Evolutionary conservation across 2,329 filamentous ascomycete genomes (phyloP), one percentile per base, ranked within the genome.

Genomic region (Venturiaceae sp.): DNA sequence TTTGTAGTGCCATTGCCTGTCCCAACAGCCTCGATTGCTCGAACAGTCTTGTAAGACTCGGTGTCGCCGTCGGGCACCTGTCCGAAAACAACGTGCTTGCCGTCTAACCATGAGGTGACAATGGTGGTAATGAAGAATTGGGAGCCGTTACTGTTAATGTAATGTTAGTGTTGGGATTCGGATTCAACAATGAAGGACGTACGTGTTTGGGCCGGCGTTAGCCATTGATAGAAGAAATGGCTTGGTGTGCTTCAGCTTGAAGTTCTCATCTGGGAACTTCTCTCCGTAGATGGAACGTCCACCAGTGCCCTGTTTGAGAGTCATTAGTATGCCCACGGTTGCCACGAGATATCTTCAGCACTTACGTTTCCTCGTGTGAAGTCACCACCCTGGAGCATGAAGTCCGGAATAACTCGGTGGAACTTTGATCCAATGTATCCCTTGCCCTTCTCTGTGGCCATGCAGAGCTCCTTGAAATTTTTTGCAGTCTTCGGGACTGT

Each of bases 301-400:
- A 78, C 90, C 90, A 60, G 90, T 92, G 71, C 90, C 90, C 90
- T 95, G 16, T 16, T 5, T 11, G 14, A 55, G 28, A 4, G 26
- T 37, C 30, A 39, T 50, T 30, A 50, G 44, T 26, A 28, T 26
- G 41, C 41, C 23, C 26, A 13, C 19, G 4, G 44, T 16, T 50
- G 5, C 44, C 13, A 7, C 4, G 6, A 50, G 41, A 28, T 28
- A 14, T 16, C 26, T 14, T n/a, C n/a, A 6, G 30, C 47, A 77
- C 88, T 75, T 81, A 95, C 91, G 77, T 95, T 94, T 72, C 85
- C 84, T 72, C 88, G 88, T 77, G 90, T 95, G 81, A 95, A 95
- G 83, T 95, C 90, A 83, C 90, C 90, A 74, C 90, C 91, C 83
- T 95, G 91, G 68, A 95, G 86, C 91, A 95, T 95, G 83, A 95